Percentiles rank a stretch among this genome's conserved stretches.
These are phyloP conservation scores for Thraustotheca clavata DNA, from an alignment of 352 stramenopile genomes.

Conservation along the genomic window DNA sequence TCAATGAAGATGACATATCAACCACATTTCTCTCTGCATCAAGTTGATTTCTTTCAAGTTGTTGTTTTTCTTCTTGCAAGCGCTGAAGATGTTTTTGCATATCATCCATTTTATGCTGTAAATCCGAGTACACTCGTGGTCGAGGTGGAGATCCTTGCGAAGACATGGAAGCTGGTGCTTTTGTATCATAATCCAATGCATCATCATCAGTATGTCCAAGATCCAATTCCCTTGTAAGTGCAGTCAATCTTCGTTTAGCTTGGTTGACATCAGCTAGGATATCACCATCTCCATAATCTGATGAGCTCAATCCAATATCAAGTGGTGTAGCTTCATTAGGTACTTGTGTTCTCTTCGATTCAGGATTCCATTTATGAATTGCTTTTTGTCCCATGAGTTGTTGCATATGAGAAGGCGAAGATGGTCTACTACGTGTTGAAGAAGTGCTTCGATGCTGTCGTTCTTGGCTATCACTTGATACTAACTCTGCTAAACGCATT, in stretches of 20 bases:
- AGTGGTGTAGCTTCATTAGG: conserved; percentile 23
- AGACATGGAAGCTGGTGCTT: conserved; percentile 19
- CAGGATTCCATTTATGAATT: conserved; percentile 37
- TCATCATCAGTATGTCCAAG: conserved; percentile 32
- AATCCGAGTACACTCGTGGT: conserved; percentile 9
- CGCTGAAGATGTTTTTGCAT: conserved; percentile 24
- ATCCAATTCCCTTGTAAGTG: conserved; percentile 27
- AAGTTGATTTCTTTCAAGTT: conserved; percentile 11
- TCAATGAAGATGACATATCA: conserved; percentile 20
- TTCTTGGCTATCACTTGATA: conserved; percentile 41
- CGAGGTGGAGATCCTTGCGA: conserved; percentile 14
- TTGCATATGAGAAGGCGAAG: background rate
- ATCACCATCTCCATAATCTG: conserved; percentile 18
- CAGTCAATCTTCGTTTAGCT: conserved; percentile 6
- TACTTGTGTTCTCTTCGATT: conserved; percentile 28
- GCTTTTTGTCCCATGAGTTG: conserved; percentile 21
- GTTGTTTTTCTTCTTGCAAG: conserved; percentile 20
- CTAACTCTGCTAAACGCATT: conserved; percentile 70
- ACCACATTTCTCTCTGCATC: conserved; percentile 12
- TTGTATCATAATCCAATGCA: conserved; percentile 56
- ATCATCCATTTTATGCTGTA: conserved; percentile 22
- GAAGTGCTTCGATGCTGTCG: conserved; percentile 30
- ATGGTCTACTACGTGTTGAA: background rate
- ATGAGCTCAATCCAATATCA: conserved; percentile 14
- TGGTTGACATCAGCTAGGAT: conserved; percentile 1